Conservation (phyloP, 1,284 basidiomycete species). For the Phenoliferia sp. region DNA sequence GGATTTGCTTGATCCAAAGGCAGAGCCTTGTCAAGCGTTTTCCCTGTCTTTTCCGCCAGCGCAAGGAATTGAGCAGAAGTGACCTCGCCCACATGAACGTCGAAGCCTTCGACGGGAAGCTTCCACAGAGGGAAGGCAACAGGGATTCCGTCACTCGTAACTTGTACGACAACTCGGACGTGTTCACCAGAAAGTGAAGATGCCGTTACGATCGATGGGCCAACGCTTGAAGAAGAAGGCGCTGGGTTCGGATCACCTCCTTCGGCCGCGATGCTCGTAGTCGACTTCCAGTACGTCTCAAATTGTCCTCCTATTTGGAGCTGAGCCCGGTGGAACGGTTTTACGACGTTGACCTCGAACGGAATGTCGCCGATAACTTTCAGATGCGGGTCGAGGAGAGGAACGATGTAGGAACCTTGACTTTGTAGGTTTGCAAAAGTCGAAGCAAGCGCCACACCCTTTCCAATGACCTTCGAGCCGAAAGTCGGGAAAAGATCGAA, state of each 20-base stretch:
- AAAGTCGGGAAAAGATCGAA: constrained; percentile 97
- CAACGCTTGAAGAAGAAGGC: constrained; percentile 6
- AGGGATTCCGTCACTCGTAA: constrained; percentile 83
- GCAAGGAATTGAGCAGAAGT: constrained; percentile 71
- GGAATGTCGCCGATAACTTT: constrained; percentile 93
- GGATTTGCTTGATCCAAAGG: constrained; percentile 41
- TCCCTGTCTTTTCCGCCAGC: constrained; percentile 56
- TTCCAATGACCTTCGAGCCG: constrained; percentile 94
- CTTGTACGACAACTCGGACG: constrained; percentile 79
- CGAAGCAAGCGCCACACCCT: constrained; percentile 79
- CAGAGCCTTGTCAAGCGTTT: constrained; percentile 41
- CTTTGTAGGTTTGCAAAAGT: constrained; percentile 57
- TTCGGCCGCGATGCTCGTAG: constrained; percentile 44
- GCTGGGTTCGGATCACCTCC: constrained; percentile 13
- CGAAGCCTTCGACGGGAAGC: constrained; percentile 67
- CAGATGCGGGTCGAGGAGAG: constrained; percentile 86
- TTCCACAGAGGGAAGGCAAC: constrained; percentile 69
- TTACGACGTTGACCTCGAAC: constrained; percentile 83
- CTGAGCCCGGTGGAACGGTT: constrained; percentile 86
- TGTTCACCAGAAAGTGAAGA: constrained; percentile 86
- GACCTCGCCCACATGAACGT: constrained; percentile 77
- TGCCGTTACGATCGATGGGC: constrained; percentile 57
- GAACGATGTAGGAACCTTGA: constrained; percentile 58
- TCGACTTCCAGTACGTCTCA: constrained; percentile 96
- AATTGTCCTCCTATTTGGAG: constrained; percentile 83